phyloP scores from a whole-genome alignment of 164 flowering plant species.

The Nymphaea thermarum region DNA sequence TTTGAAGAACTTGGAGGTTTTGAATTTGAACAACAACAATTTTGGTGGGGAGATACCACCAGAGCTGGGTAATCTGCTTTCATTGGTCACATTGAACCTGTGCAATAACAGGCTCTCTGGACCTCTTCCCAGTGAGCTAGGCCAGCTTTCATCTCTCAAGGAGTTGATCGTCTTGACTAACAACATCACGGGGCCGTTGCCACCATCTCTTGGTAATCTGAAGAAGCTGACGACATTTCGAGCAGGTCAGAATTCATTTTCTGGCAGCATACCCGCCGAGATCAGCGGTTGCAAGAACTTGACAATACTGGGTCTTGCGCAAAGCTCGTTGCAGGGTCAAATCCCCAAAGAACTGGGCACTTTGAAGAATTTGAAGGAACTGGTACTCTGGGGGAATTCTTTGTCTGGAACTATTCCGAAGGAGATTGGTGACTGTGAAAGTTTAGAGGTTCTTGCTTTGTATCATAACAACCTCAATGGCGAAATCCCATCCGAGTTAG shows the following conservation, averaged over 20 bases:
- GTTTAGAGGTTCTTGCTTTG: slow-evolving; percentile 57
- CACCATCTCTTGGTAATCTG: slow-evolving; percentile 66
- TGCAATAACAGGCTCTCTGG: slow-evolving; percentile 72
- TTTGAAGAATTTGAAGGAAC: slow-evolving; percentile 44
- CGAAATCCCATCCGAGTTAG: slow-evolving; percentile 56
- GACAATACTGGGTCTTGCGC: slow-evolving; percentile 68
- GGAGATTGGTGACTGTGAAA: slow-evolving; percentile 66
- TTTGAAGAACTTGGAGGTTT: slow-evolving; percentile 23
- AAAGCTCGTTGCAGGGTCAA: slow-evolving; percentile 50
- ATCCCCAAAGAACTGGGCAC: slow-evolving; percentile 65
- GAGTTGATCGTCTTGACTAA: slow-evolving; percentile 70
- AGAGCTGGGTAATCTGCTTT: slow-evolving; percentile 15
- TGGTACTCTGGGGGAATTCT: slow-evolving; percentile 60
- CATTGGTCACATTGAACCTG: slow-evolving; percentile 29
- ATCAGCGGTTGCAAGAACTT: slow-evolving; percentile 52
- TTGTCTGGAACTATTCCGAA: slow-evolving; percentile 61
- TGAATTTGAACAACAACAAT: slow-evolving; percentile 46
- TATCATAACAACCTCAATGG: slow-evolving; percentile 62
- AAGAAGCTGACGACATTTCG: slow-evolving; percentile 52
- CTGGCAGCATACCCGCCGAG: slow-evolving; percentile 64
- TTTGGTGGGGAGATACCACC: slow-evolving; percentile 32
- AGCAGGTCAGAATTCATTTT: slow-evolving; percentile 74
- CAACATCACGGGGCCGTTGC: slow-evolving; percentile 62
- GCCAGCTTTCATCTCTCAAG: slow-evolving; percentile 42
- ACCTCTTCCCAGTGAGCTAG: slow-evolving; percentile 58